These are phyloP conservation scores for Babesia microti DNA, from an alignment of 169 alveolate species.

Conservation along the genomic window DNA sequence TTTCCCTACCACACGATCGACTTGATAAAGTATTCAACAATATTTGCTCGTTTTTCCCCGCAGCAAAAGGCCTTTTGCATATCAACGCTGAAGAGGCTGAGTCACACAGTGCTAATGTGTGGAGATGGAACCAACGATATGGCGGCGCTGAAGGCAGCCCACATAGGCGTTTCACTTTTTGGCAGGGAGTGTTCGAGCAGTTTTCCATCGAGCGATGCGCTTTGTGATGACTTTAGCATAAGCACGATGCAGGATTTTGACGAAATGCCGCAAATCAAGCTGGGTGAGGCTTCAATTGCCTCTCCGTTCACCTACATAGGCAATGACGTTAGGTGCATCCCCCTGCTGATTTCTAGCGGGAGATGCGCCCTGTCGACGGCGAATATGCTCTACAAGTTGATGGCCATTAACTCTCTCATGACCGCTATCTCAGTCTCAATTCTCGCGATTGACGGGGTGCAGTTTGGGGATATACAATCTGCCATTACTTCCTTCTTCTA, in stretches of 20 bases:
- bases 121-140: constrained; percentile 99
- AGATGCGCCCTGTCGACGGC: constrained; percentile 89
- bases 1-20: too few relatives aligned
- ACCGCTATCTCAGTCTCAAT: constrained; percentile 89
- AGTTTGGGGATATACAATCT: constrained; percentile 92
- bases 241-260: constrained; percentile 59
- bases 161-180: constrained; percentile 93
- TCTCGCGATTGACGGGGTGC: constrained; percentile 90
- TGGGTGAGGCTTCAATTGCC: constrained; percentile 97
- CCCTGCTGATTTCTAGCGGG: constrained; percentile 82
- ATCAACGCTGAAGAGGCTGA: constrained; percentile 63
- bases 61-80: constrained; percentile 78
- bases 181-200: not conserved
- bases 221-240: constrained; percentile 2
- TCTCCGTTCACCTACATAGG: constrained; percentile 94
- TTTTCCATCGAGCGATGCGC: not conserved
- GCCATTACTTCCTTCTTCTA: constrained; percentile 68
- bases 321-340: constrained; percentile 78
- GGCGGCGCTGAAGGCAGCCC: constrained; percentile 95
- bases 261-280: constrained; percentile 65
- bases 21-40: too few relatives aligned
- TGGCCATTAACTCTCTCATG: constrained; percentile 85
- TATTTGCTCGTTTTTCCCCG: constrained; percentile 94
- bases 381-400: constrained; percentile 87
- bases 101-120: constrained; percentile 82